Evolutionary conservation across 208 protist species (phyloP), one percentile per base, ranked within the genome.

Genomic region (Trypanosoma conorhini): DNA sequence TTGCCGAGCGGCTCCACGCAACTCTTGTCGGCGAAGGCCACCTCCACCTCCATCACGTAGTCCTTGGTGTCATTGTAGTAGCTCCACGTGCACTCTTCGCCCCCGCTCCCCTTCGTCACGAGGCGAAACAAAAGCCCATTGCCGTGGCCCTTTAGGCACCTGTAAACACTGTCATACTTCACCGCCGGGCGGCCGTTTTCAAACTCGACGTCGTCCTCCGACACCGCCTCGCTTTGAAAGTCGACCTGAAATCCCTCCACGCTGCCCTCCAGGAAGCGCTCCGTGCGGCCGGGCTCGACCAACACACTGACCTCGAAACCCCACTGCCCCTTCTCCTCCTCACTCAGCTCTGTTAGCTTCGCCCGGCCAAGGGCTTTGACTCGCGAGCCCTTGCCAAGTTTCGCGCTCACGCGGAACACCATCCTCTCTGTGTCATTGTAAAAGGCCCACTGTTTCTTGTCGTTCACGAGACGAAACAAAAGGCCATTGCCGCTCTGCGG

Each of bases 41-140:
- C 68, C 46, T 78, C 70, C 65, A 83, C 84, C 10, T 76, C 83
- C 81, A 95, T 93, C 30, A 71, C 48, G 65, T 86, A 93, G 19
- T 92, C 79, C 24, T 60, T 55, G n/a, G 87, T 93, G 78, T 95
- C 90, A 64, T 95, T 95, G 82, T 93, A 92, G 56, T 89, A 95
- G 61, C 78, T 85, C 87, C 90, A 95, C 21, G 83, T 89, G 24
- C 62, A 8, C 35, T 72, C 61, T 13, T 75, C 67, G 55, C 84
- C 85, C 30, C 63, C 66, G 24, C 80, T 76, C 44, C 93, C 83
- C 33, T 46, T 38, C 0, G 61, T 33, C 1, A 95, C 83, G 44
- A 95, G 70, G 38, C 90, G 90, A 84, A 95, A 95, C 58, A 95
- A 72, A 15, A 95, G 76, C 21, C 87, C 87, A 66, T 93, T 93